Percentiles rank a stretch among this genome's conserved stretches.
Evolutionary conservation across 768 basidiomycete genomes (phyloP).

Genomic region (Epithele typhae): DNA sequence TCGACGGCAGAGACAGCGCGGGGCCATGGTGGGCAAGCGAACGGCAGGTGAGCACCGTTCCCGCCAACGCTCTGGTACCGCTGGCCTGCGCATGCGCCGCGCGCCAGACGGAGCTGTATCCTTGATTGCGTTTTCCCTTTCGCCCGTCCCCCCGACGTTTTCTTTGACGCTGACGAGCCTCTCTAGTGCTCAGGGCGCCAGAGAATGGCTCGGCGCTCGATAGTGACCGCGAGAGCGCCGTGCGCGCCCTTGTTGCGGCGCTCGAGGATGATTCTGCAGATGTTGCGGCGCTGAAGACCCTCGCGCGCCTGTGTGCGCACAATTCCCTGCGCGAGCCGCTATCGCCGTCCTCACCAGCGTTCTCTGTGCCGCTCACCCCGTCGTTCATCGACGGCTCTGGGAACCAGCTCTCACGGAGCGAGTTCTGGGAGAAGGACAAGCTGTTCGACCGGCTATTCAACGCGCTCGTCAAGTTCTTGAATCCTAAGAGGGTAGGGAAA

Average conservation of each 20-base stretch:
- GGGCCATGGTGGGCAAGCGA: constrained; percentile 85
- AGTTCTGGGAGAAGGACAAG: constrained; percentile 72
- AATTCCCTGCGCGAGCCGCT: constrained; percentile 49
- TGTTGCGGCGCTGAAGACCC: constrained; percentile 53
- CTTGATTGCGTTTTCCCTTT: constrained; percentile 7
- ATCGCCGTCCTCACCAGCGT: constrained; percentile 51
- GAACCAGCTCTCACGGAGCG: constrained; percentile 40
- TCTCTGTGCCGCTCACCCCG: constrained; percentile 49
- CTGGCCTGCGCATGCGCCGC: too few species aligned
- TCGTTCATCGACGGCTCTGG: constrained; percentile 46
- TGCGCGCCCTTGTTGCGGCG: constrained; percentile 47
- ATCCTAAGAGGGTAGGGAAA: constrained; percentile 50
- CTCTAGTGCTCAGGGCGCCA: constrained; percentile 48
- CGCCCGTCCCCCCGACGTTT: constrained; percentile 9
- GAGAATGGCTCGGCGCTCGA: constrained; percentile 35
- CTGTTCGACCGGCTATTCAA: constrained; percentile 68
- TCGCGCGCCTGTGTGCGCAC: constrained; percentile 58
- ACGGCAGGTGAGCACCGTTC: constrained; percentile 51
- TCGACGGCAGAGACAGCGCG: constrained; percentile 64
- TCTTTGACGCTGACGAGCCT: constrained; percentile 35
- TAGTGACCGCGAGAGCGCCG: constrained; percentile 43
- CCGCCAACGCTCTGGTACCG: background rate
- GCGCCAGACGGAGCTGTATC: too few species aligned
- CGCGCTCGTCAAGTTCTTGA: constrained; percentile 59
- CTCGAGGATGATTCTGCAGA: constrained; percentile 52